phyloP scores from a whole-genome alignment of 495 filamentous ascomycete species.

The Penicillium waksmanii region DNA sequence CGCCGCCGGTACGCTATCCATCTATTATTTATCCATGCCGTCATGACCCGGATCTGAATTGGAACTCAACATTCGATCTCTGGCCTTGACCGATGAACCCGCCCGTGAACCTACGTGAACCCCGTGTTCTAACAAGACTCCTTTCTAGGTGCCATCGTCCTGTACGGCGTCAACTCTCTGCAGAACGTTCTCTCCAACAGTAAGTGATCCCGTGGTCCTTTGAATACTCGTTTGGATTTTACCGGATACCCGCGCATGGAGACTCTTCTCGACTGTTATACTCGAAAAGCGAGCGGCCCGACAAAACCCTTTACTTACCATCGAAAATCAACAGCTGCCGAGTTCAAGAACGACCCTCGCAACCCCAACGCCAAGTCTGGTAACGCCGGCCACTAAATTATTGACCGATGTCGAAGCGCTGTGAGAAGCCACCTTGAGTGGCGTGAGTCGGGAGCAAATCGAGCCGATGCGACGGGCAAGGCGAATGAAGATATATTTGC shows the following conservation, averaged over 20 bases:
- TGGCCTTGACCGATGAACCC: conserved; percentile 6
- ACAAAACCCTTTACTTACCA: conserved; percentile 25
- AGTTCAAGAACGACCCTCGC: conserved; percentile 95
- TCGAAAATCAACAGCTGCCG: conserved; percentile 62
- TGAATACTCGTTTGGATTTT: background rate
- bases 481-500: conserved; percentile 25
- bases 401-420: conserved; percentile 16
- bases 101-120: conserved; percentile 8
- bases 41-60: background rate
- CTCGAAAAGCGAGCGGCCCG: conserved; percentile 11
- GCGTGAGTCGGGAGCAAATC: conserved; percentile 20
- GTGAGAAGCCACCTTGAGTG: conserved; percentile 24
- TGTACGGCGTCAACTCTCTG: conserved; percentile 84
- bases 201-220: conserved; percentile 52
- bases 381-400: conserved; percentile 49
- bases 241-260: background rate
- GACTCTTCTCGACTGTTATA: background rate
- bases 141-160: conserved; percentile 70
- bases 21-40: conserved; percentile 4
- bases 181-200: conserved; percentile 70
- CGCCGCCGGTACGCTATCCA: conserved; percentile 75
- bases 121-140: conserved; percentile 36
- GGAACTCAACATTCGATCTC: conserved; percentile 2
- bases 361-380: conserved; percentile 70
- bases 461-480: conserved; percentile 16